Conservation (phyloP, 1,284 basidiomycete genomes). For the Ustilago tritici region DNA sequence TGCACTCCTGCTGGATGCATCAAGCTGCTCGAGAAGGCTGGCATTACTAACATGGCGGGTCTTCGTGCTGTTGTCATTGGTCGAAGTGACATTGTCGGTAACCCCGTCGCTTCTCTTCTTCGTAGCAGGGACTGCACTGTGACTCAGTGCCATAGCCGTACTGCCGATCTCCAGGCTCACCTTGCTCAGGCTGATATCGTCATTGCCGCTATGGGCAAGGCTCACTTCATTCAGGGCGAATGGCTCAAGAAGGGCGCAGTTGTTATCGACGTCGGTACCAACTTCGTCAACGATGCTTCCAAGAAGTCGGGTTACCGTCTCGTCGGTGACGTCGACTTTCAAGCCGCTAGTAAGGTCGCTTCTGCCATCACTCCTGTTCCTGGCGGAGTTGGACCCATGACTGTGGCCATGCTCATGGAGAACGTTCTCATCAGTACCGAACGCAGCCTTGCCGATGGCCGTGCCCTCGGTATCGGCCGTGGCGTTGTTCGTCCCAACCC, state of each 20-base stretch:
- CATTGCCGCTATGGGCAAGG: slow-evolving; percentile 91
- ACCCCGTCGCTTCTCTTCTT: slow-evolving; percentile 90
- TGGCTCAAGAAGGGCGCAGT: slow-evolving; percentile 94
- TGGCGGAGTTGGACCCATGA: slow-evolving; percentile 96
- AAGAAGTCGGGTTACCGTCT: slow-evolving; percentile 97
- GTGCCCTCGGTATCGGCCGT: slow-evolving; percentile 75
- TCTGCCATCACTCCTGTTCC: slow-evolving; percentile 96
- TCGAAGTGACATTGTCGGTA: slow-evolving; percentile 97
- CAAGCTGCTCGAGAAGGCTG: slow-evolving; percentile 86
- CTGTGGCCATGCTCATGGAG: slow-evolving; percentile 97
- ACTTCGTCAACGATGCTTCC: slow-evolving; percentile 83
- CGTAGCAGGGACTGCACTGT: slow-evolving; percentile 93
- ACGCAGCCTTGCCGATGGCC: slow-evolving; percentile 79
- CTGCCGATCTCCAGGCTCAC: slow-evolving; percentile 79
- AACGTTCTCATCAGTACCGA: slow-evolving; percentile 87
- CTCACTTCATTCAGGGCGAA: slow-evolving; percentile 88
- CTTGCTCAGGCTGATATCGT: slow-evolving; percentile 89
- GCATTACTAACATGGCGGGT: slow-evolving; percentile 73
- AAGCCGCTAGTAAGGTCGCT: slow-evolving; percentile 81
- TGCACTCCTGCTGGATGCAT: slow-evolving; percentile 97
- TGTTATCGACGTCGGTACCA: slow-evolving; percentile 83
- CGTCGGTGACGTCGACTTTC: slow-evolving; percentile 94
- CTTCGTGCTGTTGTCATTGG: slow-evolving; percentile 92
- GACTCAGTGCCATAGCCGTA: slow-evolving; percentile 95
- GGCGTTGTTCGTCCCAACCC: slow-evolving; percentile 81